Conservation (phyloP, 106 monocot species). For the Triglochin maritima region DNA sequence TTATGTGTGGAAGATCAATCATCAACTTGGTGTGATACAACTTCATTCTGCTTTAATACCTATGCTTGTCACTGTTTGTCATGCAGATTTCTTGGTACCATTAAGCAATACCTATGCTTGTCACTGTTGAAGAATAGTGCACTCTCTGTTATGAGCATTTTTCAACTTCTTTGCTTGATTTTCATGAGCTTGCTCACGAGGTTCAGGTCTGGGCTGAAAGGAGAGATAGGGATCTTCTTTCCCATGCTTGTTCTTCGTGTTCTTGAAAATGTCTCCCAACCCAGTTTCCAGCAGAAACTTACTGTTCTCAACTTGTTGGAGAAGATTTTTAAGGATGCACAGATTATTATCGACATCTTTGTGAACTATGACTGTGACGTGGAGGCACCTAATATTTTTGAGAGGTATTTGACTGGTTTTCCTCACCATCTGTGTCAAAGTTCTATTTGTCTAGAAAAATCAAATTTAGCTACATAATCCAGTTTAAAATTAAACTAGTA, state of each 20-base stretch:
- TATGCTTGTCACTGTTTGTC: neutral
- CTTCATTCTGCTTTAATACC: neutral
- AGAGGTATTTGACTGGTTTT: conserved; percentile 40
- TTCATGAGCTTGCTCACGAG: conserved; percentile 65
- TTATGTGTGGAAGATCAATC: neutral
- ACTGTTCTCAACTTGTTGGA: conserved; percentile 85
- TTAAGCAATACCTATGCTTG: conserved; percentile 94
- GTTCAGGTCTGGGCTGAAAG: conserved; percentile 88
- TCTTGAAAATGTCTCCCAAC: conserved; percentile 91
- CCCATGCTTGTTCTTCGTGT: conserved; percentile 93
- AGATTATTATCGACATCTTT: conserved; percentile 87
- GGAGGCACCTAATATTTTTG: conserved; percentile 95
- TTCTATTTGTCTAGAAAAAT: neutral
- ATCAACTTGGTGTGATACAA: neutral
- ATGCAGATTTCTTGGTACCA: conserved; percentile 90
- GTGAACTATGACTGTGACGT: conserved; percentile 99
- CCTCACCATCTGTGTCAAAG: too few species aligned
- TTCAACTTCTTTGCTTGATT: conserved; percentile 92
- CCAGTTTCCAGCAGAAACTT: conserved; percentile 94
- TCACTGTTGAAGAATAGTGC: conserved; percentile 97
- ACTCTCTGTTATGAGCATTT: conserved; percentile 82
- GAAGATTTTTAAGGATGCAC: conserved; percentile 78
- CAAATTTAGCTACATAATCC: neutral
- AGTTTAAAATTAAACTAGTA: neutral
- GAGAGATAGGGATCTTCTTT: conserved; percentile 94